These are phyloP conservation scores for Tetrahymena malaccensis DNA, from an alignment of 73 alveolate genomes.

Conservation along the genomic window DNA sequence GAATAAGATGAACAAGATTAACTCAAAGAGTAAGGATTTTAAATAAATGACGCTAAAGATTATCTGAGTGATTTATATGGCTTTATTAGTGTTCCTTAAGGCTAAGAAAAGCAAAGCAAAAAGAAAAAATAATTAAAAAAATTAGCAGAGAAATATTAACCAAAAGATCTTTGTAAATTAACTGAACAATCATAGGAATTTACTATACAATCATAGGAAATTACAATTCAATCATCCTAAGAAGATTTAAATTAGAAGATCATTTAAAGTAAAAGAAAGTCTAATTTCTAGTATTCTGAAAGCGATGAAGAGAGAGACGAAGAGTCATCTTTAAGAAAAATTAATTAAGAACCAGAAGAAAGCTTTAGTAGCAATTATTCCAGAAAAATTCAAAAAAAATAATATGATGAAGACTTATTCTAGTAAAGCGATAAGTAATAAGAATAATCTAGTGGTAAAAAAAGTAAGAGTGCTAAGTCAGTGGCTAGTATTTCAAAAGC, in stretches of 20 bases:
- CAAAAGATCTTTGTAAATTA: background rate
- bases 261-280: background rate
- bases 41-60: background rate
- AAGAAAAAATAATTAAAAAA: background rate
- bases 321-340: background rate
- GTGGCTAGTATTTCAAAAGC: background rate
- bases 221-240: background rate
- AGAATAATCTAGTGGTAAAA: background rate
- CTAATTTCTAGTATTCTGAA: background rate
- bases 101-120: background rate
- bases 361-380: background rate
- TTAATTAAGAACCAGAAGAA: background rate
- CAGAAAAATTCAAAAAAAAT: background rate
- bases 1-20: background rate
- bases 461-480: background rate
- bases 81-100: background rate
- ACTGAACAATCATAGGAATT: background rate
- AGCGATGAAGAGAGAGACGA: background rate
- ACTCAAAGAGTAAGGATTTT: background rate
- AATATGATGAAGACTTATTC: background rate
- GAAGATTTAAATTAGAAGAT: background rate
- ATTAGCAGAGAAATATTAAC: background rate
- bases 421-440: background rate
- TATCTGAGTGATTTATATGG: background rate
- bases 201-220: background rate